Base-by-base conservation (phyloP, 441 rosid genomes). In the Bocquillonia castaneifolia region DNA sequence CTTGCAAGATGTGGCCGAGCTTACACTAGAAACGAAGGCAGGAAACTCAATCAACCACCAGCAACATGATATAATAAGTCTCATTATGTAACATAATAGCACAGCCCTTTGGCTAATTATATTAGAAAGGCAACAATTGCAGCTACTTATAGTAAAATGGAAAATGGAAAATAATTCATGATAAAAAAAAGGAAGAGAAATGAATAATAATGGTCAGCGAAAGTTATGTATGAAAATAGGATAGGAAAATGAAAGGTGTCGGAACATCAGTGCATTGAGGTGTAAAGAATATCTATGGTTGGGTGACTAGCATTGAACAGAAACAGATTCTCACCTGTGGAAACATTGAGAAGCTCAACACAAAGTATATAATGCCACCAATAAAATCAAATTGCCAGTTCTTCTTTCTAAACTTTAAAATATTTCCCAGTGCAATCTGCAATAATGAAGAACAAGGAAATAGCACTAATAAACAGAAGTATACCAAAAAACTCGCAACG, bases 351-450 rank as follows among this genome's bases (percentile, higher is more conserved):
- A 90, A 95, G 75, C 82, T 92, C 84, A 94, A 72, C 59, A 94
- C 70, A 66, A 94, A 94, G 84, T 94, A 94, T 80, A 94, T 86
- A 73, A 94, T 85, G 74, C 99, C 99, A 66, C 99, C 99, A 62
- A 94, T 94, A 71, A 92, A 85, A 84, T 94, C 99, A 70, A 94
- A 94, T 56, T 94, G 99, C 99, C 99, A 94, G 76, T 94, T 94
- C 85, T 90, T 94, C 87, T 92, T 94, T 67, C 99, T 91, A 58
- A 94, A 94, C 84, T 94, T 94, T 87, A 94, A 81, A 79, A 94
- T 94, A 81, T 94, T 94, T 75, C 99, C 99, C 85, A 94, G 66
- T 65, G 99, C 99, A 81, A 94, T 94, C 99, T 94, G 87, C 78
- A 75, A 59, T 66, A 65, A 67, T 39, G 42, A 37, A 74, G 58